These are phyloP conservation scores for Periconia digitata DNA, from an alignment of 2,329 filamentous ascomycete species.

Conservation along the genomic window DNA sequence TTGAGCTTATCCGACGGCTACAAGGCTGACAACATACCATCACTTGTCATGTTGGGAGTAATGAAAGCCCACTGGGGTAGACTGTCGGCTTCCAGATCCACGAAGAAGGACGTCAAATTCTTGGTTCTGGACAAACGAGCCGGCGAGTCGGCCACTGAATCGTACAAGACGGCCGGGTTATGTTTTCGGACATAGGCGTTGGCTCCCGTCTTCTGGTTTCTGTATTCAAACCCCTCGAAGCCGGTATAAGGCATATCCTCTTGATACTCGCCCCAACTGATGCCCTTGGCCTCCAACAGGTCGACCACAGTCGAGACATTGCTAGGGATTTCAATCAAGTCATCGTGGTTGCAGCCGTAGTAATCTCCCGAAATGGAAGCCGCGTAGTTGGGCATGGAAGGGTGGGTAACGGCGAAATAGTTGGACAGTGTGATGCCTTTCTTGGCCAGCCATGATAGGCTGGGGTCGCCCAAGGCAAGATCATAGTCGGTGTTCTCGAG, in stretches of 20 bases:
- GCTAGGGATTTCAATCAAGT: conserved; percentile 54
- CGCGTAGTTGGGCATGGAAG: conserved; percentile 76
- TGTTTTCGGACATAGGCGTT: conserved; percentile 86
- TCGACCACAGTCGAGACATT: conserved; percentile 47
- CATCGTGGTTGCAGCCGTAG: conserved; percentile 71
- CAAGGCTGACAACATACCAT: conserved; percentile 51
- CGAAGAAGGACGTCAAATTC: conserved; percentile 69
- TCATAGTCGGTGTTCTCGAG: conserved; percentile 75
- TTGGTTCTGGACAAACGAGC: conserved; percentile 70
- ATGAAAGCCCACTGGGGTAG: conserved; percentile 38
- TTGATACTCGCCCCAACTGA: conserved; percentile 65
- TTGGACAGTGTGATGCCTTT: conserved; percentile 64
- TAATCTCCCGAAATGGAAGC: conserved; percentile 69
- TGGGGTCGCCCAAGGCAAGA: conserved; percentile 64
- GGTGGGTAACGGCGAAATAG: conserved; percentile 63
- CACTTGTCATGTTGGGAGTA: conserved; percentile 71
- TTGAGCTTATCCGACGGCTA: not conserved
- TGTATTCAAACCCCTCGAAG: conserved; percentile 63
- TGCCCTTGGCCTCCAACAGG: conserved; percentile 45
- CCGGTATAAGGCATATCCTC: conserved; percentile 76
- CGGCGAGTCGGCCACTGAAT: conserved; percentile 61
- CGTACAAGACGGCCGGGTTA: conserved; percentile 67
- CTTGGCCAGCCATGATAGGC: conserved; percentile 59
- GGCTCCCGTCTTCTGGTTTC: conserved; percentile 64
- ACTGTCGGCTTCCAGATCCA: conserved; percentile 23